Evolutionary conservation across 768 basidiomycete genomes (phyloP).

Genomic region (Macrolepiota dolichaula): DNA sequence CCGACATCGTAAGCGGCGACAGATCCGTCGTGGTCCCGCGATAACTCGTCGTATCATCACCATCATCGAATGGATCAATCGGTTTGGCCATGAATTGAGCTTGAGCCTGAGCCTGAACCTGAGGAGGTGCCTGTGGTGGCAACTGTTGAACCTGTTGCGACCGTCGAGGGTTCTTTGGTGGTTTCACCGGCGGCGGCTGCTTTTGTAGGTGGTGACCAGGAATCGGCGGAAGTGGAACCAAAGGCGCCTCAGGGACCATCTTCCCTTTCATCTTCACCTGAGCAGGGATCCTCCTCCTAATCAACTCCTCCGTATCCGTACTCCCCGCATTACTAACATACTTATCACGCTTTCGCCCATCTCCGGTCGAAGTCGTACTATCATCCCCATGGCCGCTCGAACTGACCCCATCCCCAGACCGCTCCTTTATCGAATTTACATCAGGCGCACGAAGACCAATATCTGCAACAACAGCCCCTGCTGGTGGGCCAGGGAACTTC

Average conservation of each 20-base stretch:
- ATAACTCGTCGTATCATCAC: not conserved
- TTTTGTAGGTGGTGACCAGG: not conserved
- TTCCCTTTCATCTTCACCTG: conserved; percentile 13
- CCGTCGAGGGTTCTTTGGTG: not conserved
- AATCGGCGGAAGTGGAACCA: not conserved
- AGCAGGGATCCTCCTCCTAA: conserved; percentile 11
- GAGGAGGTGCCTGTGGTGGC: not conserved
- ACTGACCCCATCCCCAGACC: not conserved
- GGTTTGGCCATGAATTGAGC: not conserved
- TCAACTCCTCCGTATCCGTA: conserved; percentile 17
- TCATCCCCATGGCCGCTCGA: not conserved
- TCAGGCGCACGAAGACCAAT: conserved; percentile 4
- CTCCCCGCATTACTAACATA: conserved; percentile 12
- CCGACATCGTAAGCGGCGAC: conserved; percentile 8
- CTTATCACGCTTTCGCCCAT: not conserved
- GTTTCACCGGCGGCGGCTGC: not conserved
- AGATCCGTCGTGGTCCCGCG: not conserved
- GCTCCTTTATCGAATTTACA: conserved; percentile 1
- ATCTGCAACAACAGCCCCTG: conserved; percentile 2
- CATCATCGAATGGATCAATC: conserved; percentile 7
- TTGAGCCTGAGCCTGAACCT: not conserved
- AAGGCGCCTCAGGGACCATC: not conserved
- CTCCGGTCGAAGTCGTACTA: conserved; percentile 15
- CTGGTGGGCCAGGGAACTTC: conserved; percentile 47
- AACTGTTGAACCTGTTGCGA: not conserved